Evolutionary conservation across 768 basidiomycete species (phyloP), one percentile per base, ranked within the genome.

Genomic region (Lentinula raphanica): DNA sequence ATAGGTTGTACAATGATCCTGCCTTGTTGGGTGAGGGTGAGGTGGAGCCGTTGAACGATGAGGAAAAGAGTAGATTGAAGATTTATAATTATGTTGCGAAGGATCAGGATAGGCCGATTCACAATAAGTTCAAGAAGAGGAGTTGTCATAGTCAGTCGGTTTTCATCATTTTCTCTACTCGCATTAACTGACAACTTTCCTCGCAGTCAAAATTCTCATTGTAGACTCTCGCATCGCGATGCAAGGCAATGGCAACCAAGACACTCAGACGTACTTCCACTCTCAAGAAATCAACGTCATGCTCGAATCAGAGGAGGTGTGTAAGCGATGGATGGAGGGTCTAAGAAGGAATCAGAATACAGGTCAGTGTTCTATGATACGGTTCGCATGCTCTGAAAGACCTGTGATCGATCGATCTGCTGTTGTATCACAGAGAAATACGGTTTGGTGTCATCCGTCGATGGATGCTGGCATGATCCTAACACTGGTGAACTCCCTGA

Each of bases 231-330:
- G 77, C 61, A 79, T 88, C 45, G 82, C 79, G 13, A 88, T 90
- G 59, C 74, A 78, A 19, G 88, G 87, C 8, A 89, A 84, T 62
- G 87, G 87, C 25, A 88, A 88, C 68, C 86, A 87, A 66, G 84
- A 85, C 59, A 79, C 83, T 6, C 87, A 88, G 64, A 81, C 79
- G 4, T 88, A 86, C 86, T 87, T 78, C 72, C 88, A 90, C 68
- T 83, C 81, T 42, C 83, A 86, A 59, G 88, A 90, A 63, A 75
- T 83, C 62, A 88, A 90, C 66, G 70, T 86, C 58, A 79, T 87
- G 75, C 72, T 86, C 45, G 84, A 86, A 66, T 79, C 75, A 23
- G 68, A 74, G n/a, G 69, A 73, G 38, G 71, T 85, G 53, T 79
- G 82, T 49, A 63, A 68, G 36, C 83, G 82, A 57, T 84, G 85